Conservation (phyloP, 306 rosid species). For the Lupinus albus region DNA sequence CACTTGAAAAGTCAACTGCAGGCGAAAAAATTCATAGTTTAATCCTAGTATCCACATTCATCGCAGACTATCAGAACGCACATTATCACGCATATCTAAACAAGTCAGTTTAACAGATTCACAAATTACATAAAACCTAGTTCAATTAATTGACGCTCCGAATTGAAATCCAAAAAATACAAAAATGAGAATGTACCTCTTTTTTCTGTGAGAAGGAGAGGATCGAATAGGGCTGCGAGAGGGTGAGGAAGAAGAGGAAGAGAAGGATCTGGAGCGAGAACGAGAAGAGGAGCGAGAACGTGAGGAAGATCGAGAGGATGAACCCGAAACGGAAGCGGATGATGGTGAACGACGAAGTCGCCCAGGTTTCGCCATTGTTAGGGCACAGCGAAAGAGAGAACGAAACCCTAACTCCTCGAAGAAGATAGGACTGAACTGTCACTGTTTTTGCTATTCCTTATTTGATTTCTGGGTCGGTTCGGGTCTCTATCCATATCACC, state of each 20-base stretch:
- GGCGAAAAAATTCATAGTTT: too few species aligned
- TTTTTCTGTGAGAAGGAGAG: slow-evolving; percentile 60
- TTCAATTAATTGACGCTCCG: not conserved
- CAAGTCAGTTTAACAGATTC: slow-evolving; percentile 4
- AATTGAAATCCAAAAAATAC: not conserved
- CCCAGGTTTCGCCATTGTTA: slow-evolving; percentile 88
- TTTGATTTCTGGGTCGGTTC: too few species aligned
- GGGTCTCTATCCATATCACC: too few species aligned
- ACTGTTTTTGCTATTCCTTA: too few species aligned
- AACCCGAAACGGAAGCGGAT: slow-evolving; percentile 71
- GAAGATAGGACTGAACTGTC: too few species aligned
- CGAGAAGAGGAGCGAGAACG: slow-evolving; percentile 54
- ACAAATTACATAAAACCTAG: not conserved
- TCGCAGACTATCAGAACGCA: not conserved
- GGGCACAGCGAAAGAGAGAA: slow-evolving; percentile 17
- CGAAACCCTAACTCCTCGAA: slow-evolving; percentile 53
- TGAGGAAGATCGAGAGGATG: slow-evolving; percentile 71
- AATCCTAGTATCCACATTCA: not conserved
- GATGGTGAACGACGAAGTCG: slow-evolving; percentile 88
- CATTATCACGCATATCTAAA: not conserved
- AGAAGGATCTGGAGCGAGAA: too few species aligned
- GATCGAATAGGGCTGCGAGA: slow-evolving; percentile 63
- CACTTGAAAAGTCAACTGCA: not conserved
- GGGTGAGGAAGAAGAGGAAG: slow-evolving; percentile 65
- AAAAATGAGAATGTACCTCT: slow-evolving; percentile 50